Evolutionary conservation across 345 rosid genomes (phyloP).

Genomic region (Bretschneidera sinensis): DNA sequence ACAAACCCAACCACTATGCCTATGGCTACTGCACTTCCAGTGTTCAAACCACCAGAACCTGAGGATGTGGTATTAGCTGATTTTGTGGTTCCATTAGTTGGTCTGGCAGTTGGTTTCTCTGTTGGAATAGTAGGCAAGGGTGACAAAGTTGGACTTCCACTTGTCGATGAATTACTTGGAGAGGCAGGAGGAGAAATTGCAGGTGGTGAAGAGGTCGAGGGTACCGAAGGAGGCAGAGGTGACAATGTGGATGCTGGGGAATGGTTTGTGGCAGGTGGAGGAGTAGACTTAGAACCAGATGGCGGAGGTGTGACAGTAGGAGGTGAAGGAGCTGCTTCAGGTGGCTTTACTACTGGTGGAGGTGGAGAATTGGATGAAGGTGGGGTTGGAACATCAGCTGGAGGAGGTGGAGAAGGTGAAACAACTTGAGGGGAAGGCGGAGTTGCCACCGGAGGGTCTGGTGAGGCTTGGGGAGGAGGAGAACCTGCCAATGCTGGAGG

Average conservation of each 20-base stretch:
- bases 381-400: slow-evolving; percentile 25
- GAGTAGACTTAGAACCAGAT: slow-evolving; percentile 30
- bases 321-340: slow-evolving; percentile 33
- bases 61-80: slow-evolving; percentile 36
- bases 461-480: slow-evolving; percentile 45
- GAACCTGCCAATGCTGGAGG: slow-evolving; percentile 42
- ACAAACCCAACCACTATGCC: slow-evolving; percentile 63
- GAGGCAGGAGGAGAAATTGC: slow-evolving; percentile 48
- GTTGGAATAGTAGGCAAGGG: slow-evolving; percentile 61
- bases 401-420: slow-evolving; percentile 42
- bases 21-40: slow-evolving; percentile 55
- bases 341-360: slow-evolving; percentile 33
- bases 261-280: slow-evolving; percentile 40
- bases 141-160: slow-evolving; percentile 35
- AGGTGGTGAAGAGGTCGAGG: slow-evolving; percentile 46
- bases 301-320: slow-evolving; percentile 31
- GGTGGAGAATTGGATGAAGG: slow-evolving; percentile 33
- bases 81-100: slow-evolving; percentile 38
- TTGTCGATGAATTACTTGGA: slow-evolving; percentile 37
- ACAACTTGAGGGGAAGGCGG: slow-evolving; percentile 52
- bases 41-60: slow-evolving; percentile 33
- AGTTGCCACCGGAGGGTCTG: slow-evolving; percentile 41
- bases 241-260: slow-evolving; percentile 36
- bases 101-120: slow-evolving; percentile 73
- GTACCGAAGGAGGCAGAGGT: slow-evolving; percentile 48